These are phyloP conservation scores for Stellera chamaejasme DNA, from an alignment of 345 rosid species.

Conservation along the genomic window DNA sequence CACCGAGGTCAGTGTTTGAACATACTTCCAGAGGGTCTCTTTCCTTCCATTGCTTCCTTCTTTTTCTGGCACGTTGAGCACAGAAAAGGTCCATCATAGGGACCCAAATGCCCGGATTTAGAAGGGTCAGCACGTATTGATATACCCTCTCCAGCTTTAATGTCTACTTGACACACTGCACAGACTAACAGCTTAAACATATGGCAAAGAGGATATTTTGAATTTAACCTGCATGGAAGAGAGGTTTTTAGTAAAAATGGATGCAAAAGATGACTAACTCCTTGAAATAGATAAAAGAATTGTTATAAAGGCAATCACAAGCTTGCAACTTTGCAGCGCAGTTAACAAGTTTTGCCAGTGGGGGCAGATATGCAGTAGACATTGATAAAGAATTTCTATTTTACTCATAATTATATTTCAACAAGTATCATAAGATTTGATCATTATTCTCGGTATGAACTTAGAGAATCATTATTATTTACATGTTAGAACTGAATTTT, in stretches of 20 bases:
- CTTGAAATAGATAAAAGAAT: too few relatives aligned
- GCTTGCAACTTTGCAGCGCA: neutral
- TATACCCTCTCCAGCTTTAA: slow-evolving; percentile 83
- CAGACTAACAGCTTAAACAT: slow-evolving; percentile 86
- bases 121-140: slow-evolving; percentile 70
- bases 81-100: slow-evolving; percentile 98
- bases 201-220: slow-evolving; percentile 81
- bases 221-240: slow-evolving; percentile 57
- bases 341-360: too few relatives aligned
- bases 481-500: too few relatives aligned
- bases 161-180: slow-evolving; percentile 91
- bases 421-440: too few relatives aligned
- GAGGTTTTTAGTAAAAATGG: slow-evolving; percentile 5
- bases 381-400: too few relatives aligned
- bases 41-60: slow-evolving; percentile 94
- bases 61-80: slow-evolving; percentile 86
- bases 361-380: too few relatives aligned
- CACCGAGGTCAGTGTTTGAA: neutral
- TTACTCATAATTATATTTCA: too few relatives aligned
- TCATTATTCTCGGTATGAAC: too few relatives aligned
- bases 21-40: slow-evolving; percentile 63
- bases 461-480: too few relatives aligned
- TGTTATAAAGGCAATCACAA: slow-evolving; percentile 5
- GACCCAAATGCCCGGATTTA: slow-evolving; percentile 53
- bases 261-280: neutral